These are phyloP conservation scores for Fusarium decemcellulare DNA, from an alignment of 2,329 filamentous ascomycete species.

Conservation along the genomic window DNA sequence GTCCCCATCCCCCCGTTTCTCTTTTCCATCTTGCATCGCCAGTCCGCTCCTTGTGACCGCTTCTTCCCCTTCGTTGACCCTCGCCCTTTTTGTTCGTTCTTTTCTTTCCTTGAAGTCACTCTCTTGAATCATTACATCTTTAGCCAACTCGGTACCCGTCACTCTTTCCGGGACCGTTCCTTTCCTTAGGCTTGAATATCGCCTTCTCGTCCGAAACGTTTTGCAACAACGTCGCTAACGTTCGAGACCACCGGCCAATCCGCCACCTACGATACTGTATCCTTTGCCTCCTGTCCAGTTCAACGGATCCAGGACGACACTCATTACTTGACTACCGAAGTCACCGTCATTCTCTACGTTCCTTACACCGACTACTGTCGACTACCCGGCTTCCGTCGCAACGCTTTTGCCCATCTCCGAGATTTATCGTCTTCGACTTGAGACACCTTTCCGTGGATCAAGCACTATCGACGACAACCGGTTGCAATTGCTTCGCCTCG, in stretches of 20 bases:
- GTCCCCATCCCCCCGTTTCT: slow-evolving; percentile 53
- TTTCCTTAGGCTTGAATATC: slow-evolving; percentile 55
- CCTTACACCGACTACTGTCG: slow-evolving; percentile 35
- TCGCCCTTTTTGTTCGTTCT: slow-evolving; percentile 57
- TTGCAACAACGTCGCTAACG: slow-evolving; percentile 33
- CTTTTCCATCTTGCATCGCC: slow-evolving; percentile 53
- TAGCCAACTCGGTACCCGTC: slow-evolving; percentile 61
- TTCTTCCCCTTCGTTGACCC: slow-evolving; percentile 55
- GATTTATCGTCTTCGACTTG: slow-evolving; percentile 26
- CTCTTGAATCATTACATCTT: slow-evolving; percentile 57
- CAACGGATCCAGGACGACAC: slow-evolving; percentile 51
- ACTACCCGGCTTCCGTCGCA: slow-evolving; percentile 17
- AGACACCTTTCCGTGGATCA: slow-evolving; percentile 30
- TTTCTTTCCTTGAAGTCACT: slow-evolving; percentile 67
- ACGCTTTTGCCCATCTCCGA: slow-evolving; percentile 25
- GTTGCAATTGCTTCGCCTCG: slow-evolving; percentile 22
- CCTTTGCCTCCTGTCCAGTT: slow-evolving; percentile 33
- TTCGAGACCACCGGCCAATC: slow-evolving; percentile 39
- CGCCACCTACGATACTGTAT: slow-evolving; percentile 39
- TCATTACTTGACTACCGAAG: slow-evolving; percentile 44
- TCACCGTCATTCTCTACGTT: slow-evolving; percentile 39
- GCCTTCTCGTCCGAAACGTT: slow-evolving; percentile 32
- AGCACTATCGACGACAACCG: slow-evolving; percentile 36
- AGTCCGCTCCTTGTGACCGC: slow-evolving; percentile 56
- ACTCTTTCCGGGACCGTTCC: slow-evolving; percentile 67